Evolutionary conservation across 2,329 filamentous ascomycete genomes (phyloP).

Genomic region (Trichoderma breve): DNA sequence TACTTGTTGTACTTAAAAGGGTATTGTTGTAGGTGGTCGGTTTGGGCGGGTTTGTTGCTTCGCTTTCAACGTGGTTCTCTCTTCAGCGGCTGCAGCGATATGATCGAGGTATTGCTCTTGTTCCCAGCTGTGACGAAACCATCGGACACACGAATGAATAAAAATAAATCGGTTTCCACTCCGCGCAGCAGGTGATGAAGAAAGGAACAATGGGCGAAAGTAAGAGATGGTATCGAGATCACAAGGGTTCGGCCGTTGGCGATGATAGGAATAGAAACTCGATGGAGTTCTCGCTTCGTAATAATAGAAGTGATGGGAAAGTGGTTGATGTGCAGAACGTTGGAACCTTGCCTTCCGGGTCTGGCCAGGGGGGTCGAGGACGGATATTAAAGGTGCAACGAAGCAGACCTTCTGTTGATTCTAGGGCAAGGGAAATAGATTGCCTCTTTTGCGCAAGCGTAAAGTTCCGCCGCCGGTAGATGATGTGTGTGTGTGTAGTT

Average conservation of each 20-base stretch:
- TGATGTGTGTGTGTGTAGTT: background rate
- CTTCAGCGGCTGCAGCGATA: slow-evolving; percentile 21
- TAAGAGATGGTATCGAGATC: background rate
- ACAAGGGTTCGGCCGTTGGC: background rate
- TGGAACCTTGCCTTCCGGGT: background rate
- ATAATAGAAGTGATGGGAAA: background rate
- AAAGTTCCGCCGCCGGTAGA: slow-evolving; percentile 2
- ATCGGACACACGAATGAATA: slow-evolving; percentile 27
- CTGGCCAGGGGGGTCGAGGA: slow-evolving; percentile 1
- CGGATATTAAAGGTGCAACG: slow-evolving; percentile 18
- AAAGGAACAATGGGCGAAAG: background rate
- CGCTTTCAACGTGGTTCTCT: slow-evolving; percentile 18
- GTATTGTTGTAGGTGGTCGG: background rate
- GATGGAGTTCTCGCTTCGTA: background rate
- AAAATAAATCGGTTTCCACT: background rate
- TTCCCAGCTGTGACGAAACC: slow-evolving; percentile 29
- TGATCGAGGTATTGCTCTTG: slow-evolving; percentile 21
- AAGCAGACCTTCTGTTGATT: slow-evolving; percentile 10
- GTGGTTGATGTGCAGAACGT: background rate
- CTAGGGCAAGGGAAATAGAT: slow-evolving; percentile 12
- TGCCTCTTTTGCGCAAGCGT: slow-evolving; percentile 16
- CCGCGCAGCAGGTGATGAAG: slow-evolving; percentile 4
- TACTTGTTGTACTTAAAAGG: background rate
- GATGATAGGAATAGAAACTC: slow-evolving; percentile 8
- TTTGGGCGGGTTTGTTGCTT: background rate